phyloP scores from a whole-genome alignment of 805 yeast species.

The Candida succiphila region DNA sequence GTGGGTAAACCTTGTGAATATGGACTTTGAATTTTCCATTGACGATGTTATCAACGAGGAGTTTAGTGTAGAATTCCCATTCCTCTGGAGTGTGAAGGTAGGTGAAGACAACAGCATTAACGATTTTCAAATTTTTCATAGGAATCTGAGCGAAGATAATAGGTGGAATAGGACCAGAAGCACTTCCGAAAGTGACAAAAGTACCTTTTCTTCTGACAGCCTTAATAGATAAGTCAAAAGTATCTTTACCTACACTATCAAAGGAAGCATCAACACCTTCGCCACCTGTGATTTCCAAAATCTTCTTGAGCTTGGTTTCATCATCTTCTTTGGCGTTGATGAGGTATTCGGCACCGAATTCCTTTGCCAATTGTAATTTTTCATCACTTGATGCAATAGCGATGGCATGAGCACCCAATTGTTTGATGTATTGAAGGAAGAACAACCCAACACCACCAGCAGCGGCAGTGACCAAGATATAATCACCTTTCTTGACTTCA shows the following conservation, averaged over 20 bases:
- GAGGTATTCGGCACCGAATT: constrained; percentile 67
- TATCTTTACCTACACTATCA: constrained; percentile 73
- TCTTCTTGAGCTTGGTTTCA: constrained; percentile 47
- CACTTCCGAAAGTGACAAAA: constrained; percentile 71
- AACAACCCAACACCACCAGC: constrained; percentile 91
- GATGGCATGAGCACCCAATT: constrained; percentile 69
- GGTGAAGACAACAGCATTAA: constrained; percentile 52
- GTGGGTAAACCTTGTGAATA: constrained; percentile 43
- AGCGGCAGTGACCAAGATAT: constrained; percentile 77
- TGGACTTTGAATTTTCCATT: constrained; percentile 40
- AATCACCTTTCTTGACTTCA: constrained; percentile 58
- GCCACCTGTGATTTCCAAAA: constrained; percentile 51
- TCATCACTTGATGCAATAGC: constrained; percentile 76
- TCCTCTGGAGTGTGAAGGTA: constrained; percentile 50
- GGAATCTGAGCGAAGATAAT: constrained; percentile 38
- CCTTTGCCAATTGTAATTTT: constrained; percentile 56
- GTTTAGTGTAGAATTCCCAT: constrained; percentile 37
- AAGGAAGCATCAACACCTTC: constrained; percentile 60
- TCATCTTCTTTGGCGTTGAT: constrained; percentile 36
- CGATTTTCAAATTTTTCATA: constrained; percentile 51
- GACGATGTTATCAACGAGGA: constrained; percentile 30
- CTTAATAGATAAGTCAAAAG: constrained; percentile 55
- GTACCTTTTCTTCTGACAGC: constrained; percentile 64
- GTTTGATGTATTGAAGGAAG: constrained; percentile 51
- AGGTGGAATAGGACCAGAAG: constrained; percentile 78